Base-by-base conservation (phyloP, 257 asterid genomes). In the Datura wrightii region DNA sequence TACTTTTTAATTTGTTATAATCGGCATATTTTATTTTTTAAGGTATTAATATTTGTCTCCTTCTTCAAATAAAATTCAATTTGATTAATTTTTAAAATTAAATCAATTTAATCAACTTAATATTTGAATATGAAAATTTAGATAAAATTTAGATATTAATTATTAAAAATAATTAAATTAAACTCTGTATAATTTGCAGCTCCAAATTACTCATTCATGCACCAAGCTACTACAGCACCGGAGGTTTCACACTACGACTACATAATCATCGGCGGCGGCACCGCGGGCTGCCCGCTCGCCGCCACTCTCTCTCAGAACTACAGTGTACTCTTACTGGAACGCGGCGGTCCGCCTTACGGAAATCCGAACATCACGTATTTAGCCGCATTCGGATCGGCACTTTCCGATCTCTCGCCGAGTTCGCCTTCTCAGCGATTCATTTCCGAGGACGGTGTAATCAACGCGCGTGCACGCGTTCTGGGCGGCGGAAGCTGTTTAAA, bases 241-340 rank as follows among this genome's bases (percentile, higher is more conserved):
- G 70, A 67, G 2, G 16, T 83, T 11, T 93, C 98, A 5, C 83
- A 87, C 88, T 93, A 91, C 72, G 97, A 94, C 88, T 94, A 93
- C 92, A 93, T 94, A 87, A 88, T 94, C 63, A 80, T 94, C 70
- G 98, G 97, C 19, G 97, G 98, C 8, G 98, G 95, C 71, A 94
- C 98, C 58, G 92, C 97, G 79, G 97, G 98, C 86, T 92, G 98
- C 86, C 98, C 98, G n/a, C 54, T 93, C 10, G 98, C 98, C 86
- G 91, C 97, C 89, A 93, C 98, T 9, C 97, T 94, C 13, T 94
- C 98, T 19, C 94, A 91, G 14, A 92, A 88, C 60, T 86, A 87
- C 46, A 78, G 71, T 74, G 98, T 94, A 18, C 91, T 94, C 82
- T 92, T 93, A 86, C 97, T 94, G 13, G 98, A 94, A 56, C 97